Conservation (phyloP, 495 filamentous ascomycete species). For the Penicillium diatomitis region DNA sequence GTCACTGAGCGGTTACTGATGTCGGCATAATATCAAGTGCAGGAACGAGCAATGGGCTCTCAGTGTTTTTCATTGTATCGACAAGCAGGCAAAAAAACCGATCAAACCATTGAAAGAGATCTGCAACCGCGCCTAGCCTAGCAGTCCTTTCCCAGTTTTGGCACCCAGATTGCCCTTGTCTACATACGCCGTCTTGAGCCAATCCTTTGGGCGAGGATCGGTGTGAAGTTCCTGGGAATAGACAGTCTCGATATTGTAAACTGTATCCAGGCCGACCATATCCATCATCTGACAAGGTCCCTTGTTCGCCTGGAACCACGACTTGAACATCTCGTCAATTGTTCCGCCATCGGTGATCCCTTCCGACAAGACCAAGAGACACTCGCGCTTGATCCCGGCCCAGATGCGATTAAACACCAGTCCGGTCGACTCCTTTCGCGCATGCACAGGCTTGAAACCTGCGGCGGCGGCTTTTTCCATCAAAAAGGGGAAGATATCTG, state of each 20-base stretch:
- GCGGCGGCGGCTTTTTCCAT: constrained; percentile 25
- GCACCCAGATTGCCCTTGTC: constrained; percentile 30
- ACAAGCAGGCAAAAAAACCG: too few relatives aligned
- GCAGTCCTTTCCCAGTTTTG: constrained; percentile 21
- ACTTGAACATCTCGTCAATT: constrained; percentile 36
- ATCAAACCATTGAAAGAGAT: not conserved
- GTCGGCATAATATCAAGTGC: too few relatives aligned
- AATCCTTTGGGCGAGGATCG: constrained; percentile 12
- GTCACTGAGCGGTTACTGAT: too few relatives aligned
- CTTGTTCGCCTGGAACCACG: constrained; percentile 36
- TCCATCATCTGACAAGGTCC: constrained; percentile 43
- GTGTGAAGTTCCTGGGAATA: constrained; percentile 19
- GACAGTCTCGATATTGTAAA: constrained; percentile 30
- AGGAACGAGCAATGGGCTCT: too few relatives aligned
- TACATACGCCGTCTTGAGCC: constrained; percentile 32
- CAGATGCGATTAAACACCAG: constrained; percentile 45
- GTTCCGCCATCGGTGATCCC: constrained; percentile 31
- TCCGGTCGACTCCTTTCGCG: constrained; percentile 35
- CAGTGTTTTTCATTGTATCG: too few relatives aligned
- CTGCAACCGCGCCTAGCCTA: constrained; percentile 2
- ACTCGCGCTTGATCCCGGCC: constrained; percentile 43
- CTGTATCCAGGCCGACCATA: constrained; percentile 37
- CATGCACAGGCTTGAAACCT: constrained; percentile 34
- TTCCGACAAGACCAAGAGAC: constrained; percentile 34
- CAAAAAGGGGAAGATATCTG: constrained; percentile 36